Percentiles rank a stretch among this genome's conserved stretches.
Conservation (phyloP, 768 basidiomycete species). For the Lactarius sanguifluus region DNA sequence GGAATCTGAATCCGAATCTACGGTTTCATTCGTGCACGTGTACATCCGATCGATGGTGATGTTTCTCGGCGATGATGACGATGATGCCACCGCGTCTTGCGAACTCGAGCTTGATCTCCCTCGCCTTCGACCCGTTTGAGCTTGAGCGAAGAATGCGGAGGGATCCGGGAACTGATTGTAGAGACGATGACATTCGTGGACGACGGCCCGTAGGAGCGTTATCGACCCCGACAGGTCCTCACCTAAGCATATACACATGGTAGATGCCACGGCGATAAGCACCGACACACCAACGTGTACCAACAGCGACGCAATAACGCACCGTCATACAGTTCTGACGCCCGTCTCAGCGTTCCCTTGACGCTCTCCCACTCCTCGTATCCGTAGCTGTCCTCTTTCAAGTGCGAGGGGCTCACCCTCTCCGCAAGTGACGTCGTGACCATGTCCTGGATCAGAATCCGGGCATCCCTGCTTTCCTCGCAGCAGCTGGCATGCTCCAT, state of each 20-base stretch:
- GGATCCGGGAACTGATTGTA: conserved; percentile 56
- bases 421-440: conserved; percentile 28
- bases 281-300: neutral
- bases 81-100: conserved; percentile 1
- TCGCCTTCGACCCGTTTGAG: neutral
- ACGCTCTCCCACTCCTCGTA: conserved; percentile 65
- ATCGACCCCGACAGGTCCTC: conserved; percentile 51
- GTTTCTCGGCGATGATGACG: neutral
- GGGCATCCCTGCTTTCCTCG: neutral
- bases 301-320: conserved; percentile 30
- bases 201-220: conserved; percentile 57
- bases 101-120: conserved; percentile 6
- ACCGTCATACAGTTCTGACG: conserved; percentile 61
- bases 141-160: conserved; percentile 43
- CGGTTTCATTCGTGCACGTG: neutral
- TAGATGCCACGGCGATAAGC: conserved; percentile 7
- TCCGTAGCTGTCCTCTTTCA: conserved; percentile 12
- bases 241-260: conserved; percentile 33
- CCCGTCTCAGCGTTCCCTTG: conserved; percentile 59
- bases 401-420: neutral
- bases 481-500: neutral
- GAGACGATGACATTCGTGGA: conserved; percentile 70
- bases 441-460: conserved; percentile 17
- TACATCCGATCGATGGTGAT: neutral
- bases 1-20: conserved; percentile 3